Percentiles rank a stretch among this genome's conserved stretches.
Conservation (phyloP, 2,329 filamentous ascomycete species). For the Penicillium hordei region DNA sequence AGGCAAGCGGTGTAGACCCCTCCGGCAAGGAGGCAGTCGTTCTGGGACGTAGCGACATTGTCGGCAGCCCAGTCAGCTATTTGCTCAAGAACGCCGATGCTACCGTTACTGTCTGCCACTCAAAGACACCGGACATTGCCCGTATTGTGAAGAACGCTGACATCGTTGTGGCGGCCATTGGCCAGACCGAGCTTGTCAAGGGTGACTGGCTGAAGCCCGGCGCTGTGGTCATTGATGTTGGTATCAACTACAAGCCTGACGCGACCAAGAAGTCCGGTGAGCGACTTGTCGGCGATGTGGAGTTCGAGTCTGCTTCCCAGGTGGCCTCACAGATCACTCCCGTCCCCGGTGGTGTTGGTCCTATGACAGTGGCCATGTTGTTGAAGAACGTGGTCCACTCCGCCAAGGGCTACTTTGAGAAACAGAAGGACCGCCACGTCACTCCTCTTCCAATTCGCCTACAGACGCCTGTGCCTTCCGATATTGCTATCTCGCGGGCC, state of each 20-base stretch:
- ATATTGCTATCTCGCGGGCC: slow-evolving; percentile 85
- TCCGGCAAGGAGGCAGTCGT: slow-evolving; percentile 93
- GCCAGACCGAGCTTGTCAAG: slow-evolving; percentile 81
- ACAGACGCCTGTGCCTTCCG: slow-evolving; percentile 80
- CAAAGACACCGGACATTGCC: slow-evolving; percentile 72
- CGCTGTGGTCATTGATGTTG: slow-evolving; percentile 94
- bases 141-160: slow-evolving; percentile 80
- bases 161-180: slow-evolving; percentile 88
- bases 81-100: slow-evolving; percentile 93
- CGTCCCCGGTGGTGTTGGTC: slow-evolving; percentile 92
- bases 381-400: slow-evolving; percentile 92
- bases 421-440: slow-evolving; percentile 76
- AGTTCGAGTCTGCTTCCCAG: slow-evolving; percentile 78
- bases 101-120: slow-evolving; percentile 95
- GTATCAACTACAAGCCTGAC: slow-evolving; percentile 93
- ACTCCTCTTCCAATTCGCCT: slow-evolving; percentile 81
- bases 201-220: slow-evolving; percentile 95
- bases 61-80: slow-evolving; percentile 95
- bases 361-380: slow-evolving; percentile 99
- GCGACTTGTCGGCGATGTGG: slow-evolving; percentile 90
- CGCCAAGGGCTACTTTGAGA: slow-evolving; percentile 76
- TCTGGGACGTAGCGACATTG: slow-evolving; percentile 92
- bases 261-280: slow-evolving; percentile 87
- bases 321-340: slow-evolving; percentile 93
- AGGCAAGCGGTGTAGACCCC: slow-evolving; percentile 79